These are phyloP conservation scores for Puccinia novopanici DNA, from an alignment of 1,284 basidiomycete genomes.

Conservation along the genomic window DNA sequence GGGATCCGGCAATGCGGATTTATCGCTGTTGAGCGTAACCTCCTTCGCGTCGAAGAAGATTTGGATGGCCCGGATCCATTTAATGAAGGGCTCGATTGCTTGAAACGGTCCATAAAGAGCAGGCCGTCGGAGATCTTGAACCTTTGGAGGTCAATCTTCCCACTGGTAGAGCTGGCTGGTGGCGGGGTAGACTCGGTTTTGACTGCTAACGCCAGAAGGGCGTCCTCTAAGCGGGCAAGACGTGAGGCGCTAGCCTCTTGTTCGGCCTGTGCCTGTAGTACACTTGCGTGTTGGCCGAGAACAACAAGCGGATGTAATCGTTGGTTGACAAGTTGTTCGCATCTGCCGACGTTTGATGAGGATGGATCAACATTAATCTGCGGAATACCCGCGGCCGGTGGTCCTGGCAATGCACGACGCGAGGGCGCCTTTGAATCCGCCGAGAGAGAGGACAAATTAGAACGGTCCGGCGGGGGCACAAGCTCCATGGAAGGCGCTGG, in stretches of 20 bases:
- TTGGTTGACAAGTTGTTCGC: background rate
- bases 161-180: background rate
- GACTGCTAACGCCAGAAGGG: background rate
- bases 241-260: background rate
- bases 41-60: constrained; percentile 25
- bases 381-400: background rate
- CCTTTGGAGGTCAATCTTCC: background rate
- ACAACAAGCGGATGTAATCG: background rate
- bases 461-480: no score
- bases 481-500: no score
- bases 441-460: no score
- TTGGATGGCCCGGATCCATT: constrained; percentile 10
- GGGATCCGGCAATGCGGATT: constrained; percentile 5
- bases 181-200: background rate
- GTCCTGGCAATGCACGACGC: no score
- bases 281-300: background rate
- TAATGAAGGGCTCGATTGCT: constrained; percentile 5
- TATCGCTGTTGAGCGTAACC: background rate
- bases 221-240: background rate
- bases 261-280: background rate
- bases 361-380: no score
- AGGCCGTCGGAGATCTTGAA: background rate
- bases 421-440: no score
- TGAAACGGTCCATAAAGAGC: background rate
- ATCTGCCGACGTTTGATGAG: background rate